These are phyloP conservation scores for Salvia sclarea DNA, from an alignment of 305 asterid genomes.

Conservation along the genomic window DNA sequence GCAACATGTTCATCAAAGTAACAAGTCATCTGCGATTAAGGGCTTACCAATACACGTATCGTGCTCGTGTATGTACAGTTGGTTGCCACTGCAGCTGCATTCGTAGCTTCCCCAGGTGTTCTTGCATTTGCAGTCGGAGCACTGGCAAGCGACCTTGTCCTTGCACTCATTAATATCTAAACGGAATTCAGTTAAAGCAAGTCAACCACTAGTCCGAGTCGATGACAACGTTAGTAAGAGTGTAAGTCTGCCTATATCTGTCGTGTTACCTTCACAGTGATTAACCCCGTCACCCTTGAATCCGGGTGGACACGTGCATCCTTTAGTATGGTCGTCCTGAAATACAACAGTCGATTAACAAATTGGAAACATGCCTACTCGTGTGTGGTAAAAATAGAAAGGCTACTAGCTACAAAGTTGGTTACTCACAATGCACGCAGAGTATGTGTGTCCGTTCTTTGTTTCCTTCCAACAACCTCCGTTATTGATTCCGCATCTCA, in stretches of 20 bases:
- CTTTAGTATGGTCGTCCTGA: slow-evolving; percentile 82
- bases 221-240: slow-evolving; percentile 8
- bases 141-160: slow-evolving; percentile 81
- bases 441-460: slow-evolving; percentile 66
- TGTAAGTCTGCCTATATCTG: slow-evolving; percentile 3
- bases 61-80: slow-evolving; percentile 82
- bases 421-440: slow-evolving; percentile 87
- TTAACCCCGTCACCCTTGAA: slow-evolving; percentile 90
- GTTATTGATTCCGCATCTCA: slow-evolving; percentile 76
- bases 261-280: slow-evolving; percentile 73
- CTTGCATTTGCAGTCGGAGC: slow-evolving; percentile 91
- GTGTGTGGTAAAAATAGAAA: background rate
- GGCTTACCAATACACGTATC: slow-evolving; percentile 86
- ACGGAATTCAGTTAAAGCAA: slow-evolving; percentile 21
- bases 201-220: slow-evolving; percentile 23
- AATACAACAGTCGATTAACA: slow-evolving; percentile 26
- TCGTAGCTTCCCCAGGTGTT: slow-evolving; percentile 96
- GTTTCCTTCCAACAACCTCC: slow-evolving; percentile 97
- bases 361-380: background rate
- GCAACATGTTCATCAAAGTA: too few species aligned
- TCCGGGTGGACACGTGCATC: slow-evolving; percentile 93
- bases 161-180: slow-evolving; percentile 90
- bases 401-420: background rate
- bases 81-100: slow-evolving; percentile 78
- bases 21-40: background rate